Base-by-base conservation (phyloP, 2,329 filamentous ascomycete species). In the Fusarium buxicola region DNA sequence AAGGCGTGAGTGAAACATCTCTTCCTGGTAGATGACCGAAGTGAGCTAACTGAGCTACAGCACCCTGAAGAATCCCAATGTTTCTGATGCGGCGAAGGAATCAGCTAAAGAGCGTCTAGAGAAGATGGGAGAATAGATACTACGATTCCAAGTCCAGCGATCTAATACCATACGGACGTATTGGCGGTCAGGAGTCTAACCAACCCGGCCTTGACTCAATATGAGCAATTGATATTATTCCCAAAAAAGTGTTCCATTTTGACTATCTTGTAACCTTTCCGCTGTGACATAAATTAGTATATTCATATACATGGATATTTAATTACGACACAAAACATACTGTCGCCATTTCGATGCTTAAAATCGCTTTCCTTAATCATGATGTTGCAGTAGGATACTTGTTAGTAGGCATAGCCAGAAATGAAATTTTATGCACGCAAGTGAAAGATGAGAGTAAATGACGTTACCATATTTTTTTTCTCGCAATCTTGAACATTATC, bases 31-130 rank as follows among this genome's bases (percentile, higher is more conserved):
- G 13, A 30, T 7, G 7, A 13, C 12, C n/a, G 28, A 13, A n/a
- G 4, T 10, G 10, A 16, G n/a, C 48, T 63, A 6, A 63, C 15
- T 21, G 34, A 9, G 43, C 16, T 1, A 1, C 11, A 81, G 78
- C 7, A 81, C 84, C 13, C 58, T 85, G 28, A 84, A 83, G 47
- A 87, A 87, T 70, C 83, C 83, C n/a, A 82, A 83, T 4, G 80
- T 82, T 5, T 84, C 83, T 1, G 79, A 84, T 0, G 83, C 85
- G 72, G 82, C 83, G 5, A 87, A 87, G 77, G 63, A 84, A 69
- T 78, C 76, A 7, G 84, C 82, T n/a, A 76, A 84, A 76, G 78
- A 85, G 69, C 77, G 81, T 35, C 77, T 86, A 13, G 71, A 83
- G 9, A 55, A 59, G 30, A 60, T 66, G 58, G 31, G 15, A 53